A percentile compares a stretch with the other conserved stretches of the same genome.
phyloP scores from a whole-genome alignment of 108 stramenopile genomes.

The Skeletonema menzelii region DNA sequence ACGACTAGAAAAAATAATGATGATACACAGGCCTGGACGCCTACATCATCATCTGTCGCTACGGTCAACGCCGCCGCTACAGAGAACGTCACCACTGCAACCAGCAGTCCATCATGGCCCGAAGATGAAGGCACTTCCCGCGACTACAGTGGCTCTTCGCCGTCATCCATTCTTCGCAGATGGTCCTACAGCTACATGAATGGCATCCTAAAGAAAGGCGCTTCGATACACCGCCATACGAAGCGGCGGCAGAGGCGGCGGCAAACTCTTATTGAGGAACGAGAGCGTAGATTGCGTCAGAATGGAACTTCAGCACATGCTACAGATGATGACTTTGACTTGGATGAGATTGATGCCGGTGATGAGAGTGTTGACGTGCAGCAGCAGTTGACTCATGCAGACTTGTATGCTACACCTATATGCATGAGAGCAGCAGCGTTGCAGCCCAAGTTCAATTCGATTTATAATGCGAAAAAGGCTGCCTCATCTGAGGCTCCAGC shows the following conservation, averaged over 20 bases:
- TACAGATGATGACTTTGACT: slow-evolving; percentile 1
- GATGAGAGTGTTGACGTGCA: not conserved
- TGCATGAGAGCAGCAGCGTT: slow-evolving; percentile 10
- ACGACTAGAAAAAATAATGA: not conserved
- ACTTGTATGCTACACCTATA: slow-evolving; percentile 23
- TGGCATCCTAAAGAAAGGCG: slow-evolving; percentile 20
- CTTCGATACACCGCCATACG: slow-evolving; percentile 9
- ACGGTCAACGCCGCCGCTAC: not conserved
- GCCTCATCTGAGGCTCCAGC: not conserved
- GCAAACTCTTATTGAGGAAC: not conserved
- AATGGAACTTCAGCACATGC: not conserved
- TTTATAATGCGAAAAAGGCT: not conserved
- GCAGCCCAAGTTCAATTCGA: slow-evolving; percentile 12
- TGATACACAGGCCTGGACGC: not conserved
- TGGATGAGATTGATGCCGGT: not conserved
- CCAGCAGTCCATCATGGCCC: not conserved
- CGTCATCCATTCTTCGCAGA: not conserved
- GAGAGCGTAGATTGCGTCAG: not conserved
- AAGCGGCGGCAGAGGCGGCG: not conserved
- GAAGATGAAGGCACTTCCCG: not conserved
- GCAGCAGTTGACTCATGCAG: slow-evolving; percentile 17
- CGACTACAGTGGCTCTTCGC: not conserved
- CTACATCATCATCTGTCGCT: not conserved
- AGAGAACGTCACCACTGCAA: not conserved
- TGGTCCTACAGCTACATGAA: slow-evolving; percentile 54